Conservation (phyloP, 345 rosid genomes). For the Hibiscus mutabilis region DNA sequence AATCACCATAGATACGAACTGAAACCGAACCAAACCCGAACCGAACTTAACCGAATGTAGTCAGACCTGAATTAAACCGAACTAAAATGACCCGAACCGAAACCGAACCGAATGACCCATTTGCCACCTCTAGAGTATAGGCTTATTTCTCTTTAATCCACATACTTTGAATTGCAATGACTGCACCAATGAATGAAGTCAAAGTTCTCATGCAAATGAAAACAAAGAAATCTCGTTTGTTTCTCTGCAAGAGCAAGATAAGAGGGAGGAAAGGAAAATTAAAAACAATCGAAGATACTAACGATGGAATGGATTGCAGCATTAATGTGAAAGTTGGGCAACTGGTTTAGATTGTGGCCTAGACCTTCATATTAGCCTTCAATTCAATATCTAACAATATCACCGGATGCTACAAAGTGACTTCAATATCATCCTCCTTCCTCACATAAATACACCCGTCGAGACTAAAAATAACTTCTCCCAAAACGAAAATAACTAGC, state of each 20-base stretch:
- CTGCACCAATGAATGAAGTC: constrained; percentile 45
- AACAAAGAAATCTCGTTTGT: constrained; percentile 80
- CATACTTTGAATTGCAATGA: constrained; percentile 71
- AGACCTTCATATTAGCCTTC: background rate
- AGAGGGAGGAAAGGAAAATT: background rate
- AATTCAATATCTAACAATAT: background rate
- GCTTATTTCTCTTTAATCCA: constrained; percentile 4
- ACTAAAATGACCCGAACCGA: too few species aligned
- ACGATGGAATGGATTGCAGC: background rate
- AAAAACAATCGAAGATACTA: background rate
- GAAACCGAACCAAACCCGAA: too few species aligned
- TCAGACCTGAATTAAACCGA: too few species aligned
- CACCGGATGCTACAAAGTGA: constrained; percentile 1
- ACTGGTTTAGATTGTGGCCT: background rate
- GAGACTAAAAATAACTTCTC: background rate
- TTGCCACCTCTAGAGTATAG: too few species aligned
- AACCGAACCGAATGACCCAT: too few species aligned
- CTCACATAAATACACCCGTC: background rate
- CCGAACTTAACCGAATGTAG: too few species aligned
- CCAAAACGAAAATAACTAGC: background rate
- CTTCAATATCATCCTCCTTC: background rate
- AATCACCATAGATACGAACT: too few species aligned
- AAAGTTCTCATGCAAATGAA: constrained; percentile 62
- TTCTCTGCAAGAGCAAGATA: constrained; percentile 46
- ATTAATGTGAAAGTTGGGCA: background rate